Base-by-base conservation (phyloP, 139 green algal species). In the Dunaliella primolecta region DNA sequence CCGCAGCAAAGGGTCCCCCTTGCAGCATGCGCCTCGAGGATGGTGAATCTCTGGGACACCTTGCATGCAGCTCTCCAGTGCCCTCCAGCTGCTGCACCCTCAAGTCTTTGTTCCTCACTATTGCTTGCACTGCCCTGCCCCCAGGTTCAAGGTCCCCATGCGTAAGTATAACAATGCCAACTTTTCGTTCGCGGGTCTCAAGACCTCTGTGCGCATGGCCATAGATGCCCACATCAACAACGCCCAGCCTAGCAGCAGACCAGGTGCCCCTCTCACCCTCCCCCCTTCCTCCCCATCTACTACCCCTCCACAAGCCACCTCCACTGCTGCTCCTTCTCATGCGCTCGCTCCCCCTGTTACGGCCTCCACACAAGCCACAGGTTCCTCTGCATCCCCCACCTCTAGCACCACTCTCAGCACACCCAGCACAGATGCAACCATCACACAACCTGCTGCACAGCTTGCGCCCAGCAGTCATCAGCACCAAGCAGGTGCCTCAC, bases 121-220 rank as follows among this genome's bases (percentile, higher is more conserved):
- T n/a, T n/a, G n/a, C n/a, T n/a, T n/a, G n/a, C n/a, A n/a, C n/a
- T n/a, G n/a, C n/a, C n/a, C n/a, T n/a, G n/a, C n/a, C n/a, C 35
- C 90, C 87, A 86, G 82, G 21, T 95, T 98, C 70, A 85, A 89
- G 27, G 84, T 97, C 3, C 97, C 97, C 75, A 94, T 99, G 91
- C 85, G 84, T 1, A 89, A 90, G 57, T 71, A 91, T 70, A 85
- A 85, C 71, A 96, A 91, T 33, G 98, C 97, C 85, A 94, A 99
- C 91, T 99, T 99, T 84, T 98, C 93, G 0, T 99, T 95, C 85
- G 95, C 97, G 0, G 97, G 97, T 1, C 92, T 99, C 29, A 99
- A 99, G 90, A 99, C 97, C 0, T 92, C 90, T 20, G 93, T 96
- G 33, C 81, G 92, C 30, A 78, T 97, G 75, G 87, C 87, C 0